Evolutionary conservation across 2,329 filamentous ascomycete genomes (phyloP).

Genomic region (Colletotrichum melonis): DNA sequence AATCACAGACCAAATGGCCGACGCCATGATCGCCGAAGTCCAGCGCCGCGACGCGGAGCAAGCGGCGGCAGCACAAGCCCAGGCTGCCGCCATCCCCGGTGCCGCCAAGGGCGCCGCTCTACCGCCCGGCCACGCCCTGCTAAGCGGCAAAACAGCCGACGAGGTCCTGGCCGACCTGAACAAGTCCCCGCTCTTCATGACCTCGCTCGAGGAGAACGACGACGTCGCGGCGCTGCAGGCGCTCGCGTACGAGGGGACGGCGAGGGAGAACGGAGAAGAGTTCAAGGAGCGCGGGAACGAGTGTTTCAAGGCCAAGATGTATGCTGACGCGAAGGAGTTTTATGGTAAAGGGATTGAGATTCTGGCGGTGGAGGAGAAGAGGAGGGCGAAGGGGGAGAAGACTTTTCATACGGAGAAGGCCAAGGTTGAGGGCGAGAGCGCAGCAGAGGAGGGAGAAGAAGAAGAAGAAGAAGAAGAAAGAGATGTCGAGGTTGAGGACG

Average conservation of each 20-base stretch:
- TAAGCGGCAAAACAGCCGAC: slow-evolving; percentile 59
- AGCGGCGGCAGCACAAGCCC: background rate
- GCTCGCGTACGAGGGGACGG: slow-evolving; percentile 91
- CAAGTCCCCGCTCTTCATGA: slow-evolving; percentile 92
- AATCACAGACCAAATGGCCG: slow-evolving; percentile 54
- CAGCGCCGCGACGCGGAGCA: slow-evolving; percentile 1
- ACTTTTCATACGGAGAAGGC: slow-evolving; percentile 33
- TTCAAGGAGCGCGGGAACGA: slow-evolving; percentile 97
- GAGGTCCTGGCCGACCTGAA: slow-evolving; percentile 69
- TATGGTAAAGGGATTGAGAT: slow-evolving; percentile 88
- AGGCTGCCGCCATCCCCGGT: slow-evolving; percentile 29
- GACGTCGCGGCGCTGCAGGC: slow-evolving; percentile 89
- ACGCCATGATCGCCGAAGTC: slow-evolving; percentile 41
- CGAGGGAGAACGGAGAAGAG: slow-evolving; percentile 81
- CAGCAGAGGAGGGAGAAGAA: slow-evolving; percentile 38
- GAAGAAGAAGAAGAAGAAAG: slow-evolving; percentile 42
- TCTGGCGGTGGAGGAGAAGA: slow-evolving; percentile 71
- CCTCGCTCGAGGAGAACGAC: slow-evolving; percentile 85
- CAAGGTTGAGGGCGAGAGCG: slow-evolving; percentile 48
- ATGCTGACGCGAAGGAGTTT: slow-evolving; percentile 88
- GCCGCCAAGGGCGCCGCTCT: slow-evolving; percentile 53
- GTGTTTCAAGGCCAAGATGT: slow-evolving; percentile 78
- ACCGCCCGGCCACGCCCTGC: slow-evolving; percentile 54
- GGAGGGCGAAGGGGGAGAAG: slow-evolving; percentile 54
- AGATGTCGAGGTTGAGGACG: slow-evolving; percentile 61